A percentile compares a stretch with the other conserved stretches of the same genome.
Conservation (phyloP, 345 rosid species). For the Boechera retrofracta region DNA sequence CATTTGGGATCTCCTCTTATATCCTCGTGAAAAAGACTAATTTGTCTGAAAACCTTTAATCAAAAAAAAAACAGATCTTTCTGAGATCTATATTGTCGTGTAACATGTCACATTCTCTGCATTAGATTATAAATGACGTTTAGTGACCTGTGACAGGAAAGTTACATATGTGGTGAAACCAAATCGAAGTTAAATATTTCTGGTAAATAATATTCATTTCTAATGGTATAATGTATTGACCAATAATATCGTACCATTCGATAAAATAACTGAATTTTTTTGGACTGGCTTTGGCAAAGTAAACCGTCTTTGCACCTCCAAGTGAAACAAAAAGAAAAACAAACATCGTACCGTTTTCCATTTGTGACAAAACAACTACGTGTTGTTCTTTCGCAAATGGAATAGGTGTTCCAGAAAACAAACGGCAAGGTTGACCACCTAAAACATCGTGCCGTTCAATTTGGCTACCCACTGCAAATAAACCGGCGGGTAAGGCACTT, state of each 20-base stretch:
- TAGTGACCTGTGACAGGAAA: not conserved
- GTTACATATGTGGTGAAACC: slow-evolving; percentile 1
- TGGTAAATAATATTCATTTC: not conserved
- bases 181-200: not conserved
- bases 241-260: not conserved
- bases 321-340: not conserved
- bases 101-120: slow-evolving; percentile 14
- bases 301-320: slow-evolving; percentile 1
- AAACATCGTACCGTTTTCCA: slow-evolving; percentile 25
- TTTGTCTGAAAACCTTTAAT: not conserved
- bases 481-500: slow-evolving; percentile 1
- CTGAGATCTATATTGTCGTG: slow-evolving; percentile 6
- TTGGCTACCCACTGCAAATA: slow-evolving; percentile 13
- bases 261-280: not conserved
- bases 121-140: not conserved
- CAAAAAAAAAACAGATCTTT: not conserved
- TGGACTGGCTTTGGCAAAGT: slow-evolving; percentile 7
- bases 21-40: slow-evolving; percentile 12
- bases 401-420: not conserved
- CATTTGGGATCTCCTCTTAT: slow-evolving; percentile 15
- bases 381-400: slow-evolving; percentile 32
- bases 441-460: slow-evolving; percentile 33
- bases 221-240: not conserved
- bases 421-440: not conserved
- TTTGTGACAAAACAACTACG: slow-evolving; percentile 38